Evolutionary conservation across 371 early-diverging fungal species (phyloP), one percentile per base, ranked within the genome.

Genomic region (Saksenaea vasiformis): DNA sequence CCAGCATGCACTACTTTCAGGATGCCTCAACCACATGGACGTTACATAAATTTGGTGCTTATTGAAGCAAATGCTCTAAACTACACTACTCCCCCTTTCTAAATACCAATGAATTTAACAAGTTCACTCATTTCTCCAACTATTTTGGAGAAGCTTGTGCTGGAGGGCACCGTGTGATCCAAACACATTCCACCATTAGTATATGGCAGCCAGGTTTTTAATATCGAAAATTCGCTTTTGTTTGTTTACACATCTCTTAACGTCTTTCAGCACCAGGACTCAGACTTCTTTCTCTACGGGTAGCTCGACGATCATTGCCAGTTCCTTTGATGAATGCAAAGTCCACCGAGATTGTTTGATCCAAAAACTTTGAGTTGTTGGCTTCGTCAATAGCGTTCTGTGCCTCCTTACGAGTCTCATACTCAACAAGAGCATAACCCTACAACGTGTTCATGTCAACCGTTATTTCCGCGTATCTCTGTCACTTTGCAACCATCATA

Each of bases 401-500:
- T 28, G 98, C 97, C 70, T 97, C 93, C 43, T 88, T 87, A 58
- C 83, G 85, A 13, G 86, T 84, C 56, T 88, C 91, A 61, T 93
- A 98, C 79, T 98, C 97, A 35, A 96, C 76, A 61, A 98, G 76
- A 11, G 95, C 95, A 67, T 98, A 98, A 36, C 98, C 98, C 95
- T 93, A 75, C 27, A 47, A 41, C 5, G 19, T 61, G 13, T 31
- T 19, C 14, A 54, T 54, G 13, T 37, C 10, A 35, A 9, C 8
- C 37, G 5, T 43, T 36, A 22, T 28, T 39, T 31, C 2, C 22
- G 8, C 3, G 1, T 39, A 31, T 35, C 10, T 17, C 41, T 2
- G 15, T 43, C 34, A 31, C 19, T 58, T 35, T 58, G n/a, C n/a
- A 37, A 36, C 39, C 58, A 3, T 19, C 64, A 61, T 79, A 92